These are phyloP conservation scores for cucumber (Cucumis sativus) DNA, from an alignment of 306 rosid species.

Conservation along the genomic window DNA sequence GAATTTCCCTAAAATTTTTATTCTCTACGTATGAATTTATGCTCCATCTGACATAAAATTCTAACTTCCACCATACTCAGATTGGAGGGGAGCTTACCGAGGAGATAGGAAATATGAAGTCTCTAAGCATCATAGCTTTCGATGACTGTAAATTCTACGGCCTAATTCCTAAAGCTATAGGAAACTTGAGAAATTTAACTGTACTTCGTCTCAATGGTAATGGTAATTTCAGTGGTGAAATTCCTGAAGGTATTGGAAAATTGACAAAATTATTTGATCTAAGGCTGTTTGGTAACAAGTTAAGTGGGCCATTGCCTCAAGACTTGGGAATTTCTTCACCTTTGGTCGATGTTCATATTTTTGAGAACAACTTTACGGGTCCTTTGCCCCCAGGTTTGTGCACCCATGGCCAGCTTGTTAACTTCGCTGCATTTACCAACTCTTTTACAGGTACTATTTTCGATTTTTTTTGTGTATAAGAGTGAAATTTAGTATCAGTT, in stretches of 20 bases:
- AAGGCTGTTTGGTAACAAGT: slow-evolving; percentile 15
- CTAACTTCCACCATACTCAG: neutral
- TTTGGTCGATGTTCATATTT: slow-evolving; percentile 29
- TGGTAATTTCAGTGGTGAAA: slow-evolving; percentile 19
- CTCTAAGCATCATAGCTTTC: slow-evolving; percentile 21
- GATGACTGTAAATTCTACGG: slow-evolving; percentile 29
- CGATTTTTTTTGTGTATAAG: too few relatives aligned
- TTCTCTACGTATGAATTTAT: too few relatives aligned
- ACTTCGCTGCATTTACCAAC: slow-evolving; percentile 29
- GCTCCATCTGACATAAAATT: too few relatives aligned
- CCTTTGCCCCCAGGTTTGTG: slow-evolving; percentile 39
- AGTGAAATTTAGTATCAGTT: too few relatives aligned
- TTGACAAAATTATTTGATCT: slow-evolving; percentile 23
- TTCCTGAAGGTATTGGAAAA: slow-evolving; percentile 26
- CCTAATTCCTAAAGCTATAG: slow-evolving; percentile 34
- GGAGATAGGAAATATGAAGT: slow-evolving; percentile 40
- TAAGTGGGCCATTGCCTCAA: slow-evolving; percentile 31
- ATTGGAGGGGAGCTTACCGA: slow-evolving; percentile 28
- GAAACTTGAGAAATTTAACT: slow-evolving; percentile 27
- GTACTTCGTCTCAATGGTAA: slow-evolving; percentile 22
- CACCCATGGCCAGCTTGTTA: slow-evolving; percentile 25
- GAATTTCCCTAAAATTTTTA: too few relatives aligned
- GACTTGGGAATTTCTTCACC: slow-evolving; percentile 34
- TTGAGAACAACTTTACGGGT: slow-evolving; percentile 41
- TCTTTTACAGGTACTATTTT: slow-evolving; percentile 18